Base-by-base conservation (phyloP, 2,329 filamentous ascomycete species). In the Pseudonectria buxi region DNA sequence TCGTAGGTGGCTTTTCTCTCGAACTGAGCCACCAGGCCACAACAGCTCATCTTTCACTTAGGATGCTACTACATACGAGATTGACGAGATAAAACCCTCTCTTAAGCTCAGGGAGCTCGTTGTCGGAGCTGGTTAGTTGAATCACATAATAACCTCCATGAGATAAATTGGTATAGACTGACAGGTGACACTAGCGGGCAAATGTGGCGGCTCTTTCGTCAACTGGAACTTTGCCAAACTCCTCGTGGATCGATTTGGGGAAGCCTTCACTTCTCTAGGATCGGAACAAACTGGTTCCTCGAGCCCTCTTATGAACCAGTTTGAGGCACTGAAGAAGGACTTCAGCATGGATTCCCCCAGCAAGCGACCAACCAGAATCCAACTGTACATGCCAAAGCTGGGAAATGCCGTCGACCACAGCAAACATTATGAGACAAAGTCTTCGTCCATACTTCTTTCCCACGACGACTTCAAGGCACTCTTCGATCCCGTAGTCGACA, bases 241-340 rank as follows among this genome's bases (percentile, higher is more conserved):
- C 1, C 25, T 45, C n/a, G 14, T 14, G 3, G 26, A 37, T 2
- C 40, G 37, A n/a, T 45, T 45, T 15, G 40, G 43, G 6, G 14
- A 33, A 1, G 40, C 43, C 2, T 45, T 45, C 18, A 39, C 37
- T 1, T 30, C 24, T 4, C 26, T 41, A 1, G 36, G 16, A 0
- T 11, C 35, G 1, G 39, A 43, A 2, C 14, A 38, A 2, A 48
- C 41, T 10, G 45, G 43, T 1, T 43, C 43, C 4, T 38, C 40
- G 7, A 47, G 45, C 4, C n/a, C 16, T 3, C 44, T 45, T 13
- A 45, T 47, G 43, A 32, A 41, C 18, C 32, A 32, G 1, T 47
- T 47, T 3, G 45, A 47, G 16, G 27, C 26, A 6, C 25, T 28
- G 5, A 47, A 47, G 34, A 43, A 43, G 6, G 43, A 47, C 24